Percentiles rank a stretch among this genome's conserved stretches.
phyloP scores from a whole-genome alignment of 108 stramenopile genomes.

The Stephanodiscus triporus region DNA sequence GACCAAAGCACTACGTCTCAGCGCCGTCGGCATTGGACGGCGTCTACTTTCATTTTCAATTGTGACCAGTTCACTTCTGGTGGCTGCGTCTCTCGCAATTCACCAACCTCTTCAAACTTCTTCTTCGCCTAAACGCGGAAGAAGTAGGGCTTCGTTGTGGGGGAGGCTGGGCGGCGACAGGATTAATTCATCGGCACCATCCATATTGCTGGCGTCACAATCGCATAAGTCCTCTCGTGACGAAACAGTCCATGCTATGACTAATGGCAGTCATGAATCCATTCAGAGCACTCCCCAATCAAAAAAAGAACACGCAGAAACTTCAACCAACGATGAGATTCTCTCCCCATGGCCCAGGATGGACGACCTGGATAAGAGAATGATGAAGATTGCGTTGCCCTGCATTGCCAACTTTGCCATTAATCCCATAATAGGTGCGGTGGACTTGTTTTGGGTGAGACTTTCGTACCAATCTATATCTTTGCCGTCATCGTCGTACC shows the following conservation, averaged over 20 bases:
- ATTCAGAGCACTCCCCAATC: slow-evolving; percentile 1
- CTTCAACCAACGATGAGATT: slow-evolving; percentile 10
- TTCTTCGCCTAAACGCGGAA: neutral
- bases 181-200: slow-evolving; percentile 5
- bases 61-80: slow-evolving; percentile 16
- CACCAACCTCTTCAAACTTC: slow-evolving; percentile 17
- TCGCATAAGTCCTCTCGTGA: neutral
- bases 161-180: neutral
- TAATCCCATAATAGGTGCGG: slow-evolving; percentile 82
- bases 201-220: slow-evolving; percentile 7
- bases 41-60: slow-evolving; percentile 22
- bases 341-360: slow-evolving; percentile 64
- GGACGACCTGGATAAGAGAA: slow-evolving; percentile 73
- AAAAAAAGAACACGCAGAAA: neutral
- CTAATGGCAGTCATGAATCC: slow-evolving; percentile 1
- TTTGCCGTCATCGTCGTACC: too few relatives aligned
- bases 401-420: slow-evolving; percentile 93
- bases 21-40: slow-evolving; percentile 15
- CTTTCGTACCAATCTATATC: too few relatives aligned
- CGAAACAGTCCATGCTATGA: slow-evolving; percentile 13
- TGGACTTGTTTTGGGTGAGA: slow-evolving; percentile 87
- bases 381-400: slow-evolving; percentile 82
- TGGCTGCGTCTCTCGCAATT: slow-evolving; percentile 19
- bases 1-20: neutral
- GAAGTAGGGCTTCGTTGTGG: slow-evolving; percentile 1